Percentiles rank a stretch among this genome's conserved stretches.
Conservation (phyloP, 148 eudicot genomes). For the Fallopia convolvulus region DNA sequence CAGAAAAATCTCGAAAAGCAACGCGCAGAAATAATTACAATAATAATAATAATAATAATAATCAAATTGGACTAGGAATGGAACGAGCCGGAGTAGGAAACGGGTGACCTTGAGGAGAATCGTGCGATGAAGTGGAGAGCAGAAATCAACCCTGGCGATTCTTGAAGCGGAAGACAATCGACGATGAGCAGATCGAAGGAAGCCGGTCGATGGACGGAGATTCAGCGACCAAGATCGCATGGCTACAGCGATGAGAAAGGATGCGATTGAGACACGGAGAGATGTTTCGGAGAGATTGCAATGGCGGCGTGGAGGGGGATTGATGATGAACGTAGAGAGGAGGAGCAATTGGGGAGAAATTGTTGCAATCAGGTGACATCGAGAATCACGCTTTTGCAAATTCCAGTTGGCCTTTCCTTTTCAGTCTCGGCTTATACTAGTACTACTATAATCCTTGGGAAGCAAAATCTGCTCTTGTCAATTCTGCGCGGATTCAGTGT, state of each 20-base stretch:
- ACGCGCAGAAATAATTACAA: not conserved
- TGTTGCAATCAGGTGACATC: slow-evolving; percentile 9
- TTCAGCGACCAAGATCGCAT: slow-evolving; percentile 9
- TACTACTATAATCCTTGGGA: not conserved
- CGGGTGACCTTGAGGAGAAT: not conserved
- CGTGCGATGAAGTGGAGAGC: not conserved
- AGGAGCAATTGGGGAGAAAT: not conserved
- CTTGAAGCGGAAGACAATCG: slow-evolving; percentile 4
- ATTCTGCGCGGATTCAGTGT: not conserved
- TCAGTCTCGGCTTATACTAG: not conserved
- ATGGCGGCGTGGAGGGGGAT: not conserved
- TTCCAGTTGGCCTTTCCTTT: not conserved
- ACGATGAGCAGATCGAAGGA: slow-evolving; percentile 9
- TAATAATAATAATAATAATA: too few species aligned
- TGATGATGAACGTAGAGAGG: not conserved
- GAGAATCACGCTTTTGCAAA: not conserved
- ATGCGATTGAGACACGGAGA: not conserved
- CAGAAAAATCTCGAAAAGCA: not conserved
- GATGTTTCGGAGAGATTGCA: not conserved
- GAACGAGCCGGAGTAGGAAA: not conserved
- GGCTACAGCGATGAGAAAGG: not conserved
- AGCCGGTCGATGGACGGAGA: not conserved
- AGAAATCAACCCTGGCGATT: slow-evolving; percentile 3
- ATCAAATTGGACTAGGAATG: not conserved
- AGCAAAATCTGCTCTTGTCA: not conserved